phyloP scores from a whole-genome alignment of 169 alveolate species.

The Babesia bigemina region DNA sequence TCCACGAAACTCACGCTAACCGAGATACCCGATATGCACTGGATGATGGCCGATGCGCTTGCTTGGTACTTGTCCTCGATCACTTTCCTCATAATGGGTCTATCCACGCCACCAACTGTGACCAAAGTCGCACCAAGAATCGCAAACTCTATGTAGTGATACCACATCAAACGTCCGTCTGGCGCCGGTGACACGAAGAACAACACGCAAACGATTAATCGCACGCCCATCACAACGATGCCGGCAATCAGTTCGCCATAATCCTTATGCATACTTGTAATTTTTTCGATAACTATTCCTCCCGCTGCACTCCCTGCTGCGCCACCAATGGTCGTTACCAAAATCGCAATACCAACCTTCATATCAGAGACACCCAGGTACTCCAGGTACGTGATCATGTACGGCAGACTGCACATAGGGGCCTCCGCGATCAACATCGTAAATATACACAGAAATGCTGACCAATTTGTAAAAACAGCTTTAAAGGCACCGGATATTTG shows the following conservation, averaged over 20 bases:
- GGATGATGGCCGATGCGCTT: constrained; percentile 81
- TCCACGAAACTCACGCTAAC: constrained; percentile 88
- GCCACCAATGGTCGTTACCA: constrained; percentile 83
- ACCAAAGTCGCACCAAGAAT: constrained; percentile 86
- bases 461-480: background rate
- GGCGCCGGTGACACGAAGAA: constrained; percentile 70
- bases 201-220: constrained; percentile 75
- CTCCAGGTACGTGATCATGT: constrained; percentile 88
- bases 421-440: constrained; percentile 82
- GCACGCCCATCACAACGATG: constrained; percentile 68
- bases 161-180: constrained; percentile 57
- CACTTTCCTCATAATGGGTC: constrained; percentile 87
- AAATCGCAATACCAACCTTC: constrained; percentile 84
- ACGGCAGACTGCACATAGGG: constrained; percentile 87
- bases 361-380: constrained; percentile 85
- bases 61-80: constrained; percentile 87
- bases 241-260: constrained; percentile 89
- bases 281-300: constrained; percentile 82
- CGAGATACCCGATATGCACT: constrained; percentile 85
- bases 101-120: constrained; percentile 87
- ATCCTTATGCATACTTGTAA: constrained; percentile 74
- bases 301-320: constrained; percentile 89
- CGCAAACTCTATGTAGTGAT: constrained; percentile 68
- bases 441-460: constrained; percentile 6
- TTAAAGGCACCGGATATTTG: background rate